A percentile compares a stretch with the other conserved stretches of the same genome.
These are phyloP conservation scores for Barnettozyma salicaria DNA, from an alignment of 805 yeast genomes.

Conservation along the genomic window DNA sequence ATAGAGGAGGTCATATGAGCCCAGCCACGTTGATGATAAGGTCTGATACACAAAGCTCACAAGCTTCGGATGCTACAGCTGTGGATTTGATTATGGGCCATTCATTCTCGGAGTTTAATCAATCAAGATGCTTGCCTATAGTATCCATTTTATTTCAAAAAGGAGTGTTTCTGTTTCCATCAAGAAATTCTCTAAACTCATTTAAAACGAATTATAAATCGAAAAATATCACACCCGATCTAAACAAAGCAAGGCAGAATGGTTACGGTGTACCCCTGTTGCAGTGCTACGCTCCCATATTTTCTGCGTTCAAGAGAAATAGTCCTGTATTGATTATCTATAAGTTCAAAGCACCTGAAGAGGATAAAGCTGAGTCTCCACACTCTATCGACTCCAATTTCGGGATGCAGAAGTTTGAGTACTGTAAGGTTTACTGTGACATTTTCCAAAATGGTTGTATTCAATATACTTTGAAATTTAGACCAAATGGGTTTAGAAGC, in stretches of 20 bases:
- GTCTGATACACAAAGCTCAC: no score
- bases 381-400: background rate
- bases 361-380: constrained; percentile 1
- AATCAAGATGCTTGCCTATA: constrained; percentile 29
- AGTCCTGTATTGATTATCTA: constrained; percentile 28
- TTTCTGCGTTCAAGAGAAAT: constrained; percentile 27
- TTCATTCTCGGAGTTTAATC: constrained; percentile 20
- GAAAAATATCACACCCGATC: constrained; percentile 22
- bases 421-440: constrained; percentile 29
- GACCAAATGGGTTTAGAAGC: constrained; percentile 16
- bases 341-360: constrained; percentile 19
- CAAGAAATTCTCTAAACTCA: constrained; percentile 26
- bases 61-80: constrained; percentile 17
- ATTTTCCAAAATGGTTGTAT: constrained; percentile 21
- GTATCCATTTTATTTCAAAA: constrained; percentile 30
- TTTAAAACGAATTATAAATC: constrained; percentile 23
- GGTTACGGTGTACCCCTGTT: constrained; percentile 31
- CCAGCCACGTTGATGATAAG: background rate
- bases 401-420: constrained; percentile 25
- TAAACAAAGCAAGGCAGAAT: constrained; percentile 13
- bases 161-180: constrained; percentile 35
- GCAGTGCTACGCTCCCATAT: constrained; percentile 29
- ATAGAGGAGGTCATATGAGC: constrained; percentile 1
- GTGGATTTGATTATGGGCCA: constrained; percentile 23
- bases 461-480: constrained; percentile 29